These are phyloP conservation scores for Porpolomopsis calyptriformis DNA, from an alignment of 768 basidiomycete species.

Conservation along the genomic window DNA sequence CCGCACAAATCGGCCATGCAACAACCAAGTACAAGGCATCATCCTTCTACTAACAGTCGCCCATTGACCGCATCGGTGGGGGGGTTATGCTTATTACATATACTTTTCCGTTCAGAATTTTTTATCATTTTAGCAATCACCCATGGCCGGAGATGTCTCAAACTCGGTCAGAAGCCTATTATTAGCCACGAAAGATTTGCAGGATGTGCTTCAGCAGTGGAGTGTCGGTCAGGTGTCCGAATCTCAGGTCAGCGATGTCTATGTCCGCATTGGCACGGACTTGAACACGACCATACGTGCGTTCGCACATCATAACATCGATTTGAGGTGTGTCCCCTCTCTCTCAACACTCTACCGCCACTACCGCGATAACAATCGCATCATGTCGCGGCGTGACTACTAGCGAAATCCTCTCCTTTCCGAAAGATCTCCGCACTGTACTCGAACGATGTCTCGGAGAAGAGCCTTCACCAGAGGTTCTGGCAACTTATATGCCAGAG, in stretches of 20 bases:
- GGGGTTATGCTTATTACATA: too few relatives aligned
- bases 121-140: not conserved
- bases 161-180: constrained; percentile 58
- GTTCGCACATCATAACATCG: constrained; percentile 63
- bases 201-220: constrained; percentile 66
- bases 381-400: not conserved
- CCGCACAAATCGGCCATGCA: not conserved
- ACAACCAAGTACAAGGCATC: not conserved
- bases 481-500: constrained; percentile 70
- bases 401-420: constrained; percentile 57
- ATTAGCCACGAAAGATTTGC: constrained; percentile 72
- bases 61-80: not conserved
- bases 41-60: not conserved
- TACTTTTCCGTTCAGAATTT: not conserved
- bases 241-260: constrained; percentile 75
- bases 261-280: constrained; percentile 80
- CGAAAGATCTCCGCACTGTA: constrained; percentile 49
- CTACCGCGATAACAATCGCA: not conserved
- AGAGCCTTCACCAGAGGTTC: constrained; percentile 62
- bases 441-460: constrained; percentile 62
- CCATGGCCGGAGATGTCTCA: constrained; percentile 36
- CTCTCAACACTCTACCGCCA: not conserved
- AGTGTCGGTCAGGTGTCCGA: constrained; percentile 47
- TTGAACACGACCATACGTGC: constrained; percentile 74
- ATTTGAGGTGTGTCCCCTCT: constrained; percentile 44